Base-by-base conservation (phyloP, 192 early-diverging fungal genomes). In the Glomus cerebriforme region DNA sequence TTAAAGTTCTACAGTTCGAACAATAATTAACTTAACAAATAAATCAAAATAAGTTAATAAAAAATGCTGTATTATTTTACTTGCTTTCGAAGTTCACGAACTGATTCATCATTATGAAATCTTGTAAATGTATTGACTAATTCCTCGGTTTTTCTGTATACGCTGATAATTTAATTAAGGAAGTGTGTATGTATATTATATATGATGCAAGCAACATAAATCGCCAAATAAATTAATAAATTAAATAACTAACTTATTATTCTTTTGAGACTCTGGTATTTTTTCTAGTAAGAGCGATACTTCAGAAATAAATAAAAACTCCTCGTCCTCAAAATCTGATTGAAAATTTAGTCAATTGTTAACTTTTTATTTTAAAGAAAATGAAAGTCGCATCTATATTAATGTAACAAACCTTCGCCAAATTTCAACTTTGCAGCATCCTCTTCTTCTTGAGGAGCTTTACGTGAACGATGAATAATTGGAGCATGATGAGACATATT, bases 71-170 rank as follows among this genome's bases (percentile, higher is more conserved):
- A 39, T 75, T 60, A 29, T 24, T n/a, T 45, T 66, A 66, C 39
- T 19, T 66, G 67, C 75, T 64, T 77, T 64, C 75, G 75, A 31
- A 77, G 39, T 43, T 77, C 75, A 37, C 35, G n/a, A 12, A 77
- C 75, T 29, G 75, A 54, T 66, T 77, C 75, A 31, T 77, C 58
- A 47, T 77, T 77, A 49, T 77, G 60, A 67, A 77, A 77, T n/a
- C 65, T 77, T 6, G 54, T 66, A 62, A 77, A 77, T 9, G 31
- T 35, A 15, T 49, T 65, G 15, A 77, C 75, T 27, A 66, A 77
- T 66, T 59, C 26, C 26, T 34, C 35, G 4, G 75, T 77, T 66
- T 77, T 77, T 77, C 32, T 62, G 63, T 62, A 77, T 26, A 47
- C 63, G 26, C 75, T 73, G 35, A 72, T 47, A 26, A 13, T 31